A percentile compares a stretch with the other conserved stretches of the same genome.
phyloP scores from a whole-genome alignment of 768 basidiomycete species.

The Mycena filopes region DNA sequence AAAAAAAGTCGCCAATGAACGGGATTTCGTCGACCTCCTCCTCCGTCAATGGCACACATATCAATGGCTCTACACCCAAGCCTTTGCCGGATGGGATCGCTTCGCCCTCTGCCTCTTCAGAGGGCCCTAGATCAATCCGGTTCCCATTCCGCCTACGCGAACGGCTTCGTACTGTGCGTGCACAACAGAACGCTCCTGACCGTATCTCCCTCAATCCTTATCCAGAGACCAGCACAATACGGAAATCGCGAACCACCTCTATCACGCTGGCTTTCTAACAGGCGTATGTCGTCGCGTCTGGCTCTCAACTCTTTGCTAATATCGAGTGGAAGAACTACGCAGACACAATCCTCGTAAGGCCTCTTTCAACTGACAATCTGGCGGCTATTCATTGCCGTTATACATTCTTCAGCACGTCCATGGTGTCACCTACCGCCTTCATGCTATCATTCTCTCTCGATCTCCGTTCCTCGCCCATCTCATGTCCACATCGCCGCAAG shows the following conservation, averaged over 20 bases:
- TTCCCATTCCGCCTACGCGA: slow-evolving; percentile 57
- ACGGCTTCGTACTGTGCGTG: slow-evolving; percentile 54
- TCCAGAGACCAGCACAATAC: slow-evolving; percentile 74
- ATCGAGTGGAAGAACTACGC: slow-evolving; percentile 72
- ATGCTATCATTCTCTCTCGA: slow-evolving; percentile 87
- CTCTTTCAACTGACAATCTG: slow-evolving; percentile 4
- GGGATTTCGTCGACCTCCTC: slow-evolving; percentile 26
- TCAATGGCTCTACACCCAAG: slow-evolving; percentile 54
- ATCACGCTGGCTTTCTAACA: slow-evolving; percentile 82
- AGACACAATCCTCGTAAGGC: slow-evolving; percentile 79
- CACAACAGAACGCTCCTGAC: slow-evolving; percentile 11
- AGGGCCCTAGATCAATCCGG: slow-evolving; percentile 47
- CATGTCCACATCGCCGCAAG: slow-evolving; percentile 83
- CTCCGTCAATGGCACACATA: slow-evolving; percentile 62
- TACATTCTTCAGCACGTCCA: slow-evolving; percentile 66
- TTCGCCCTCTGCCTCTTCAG: slow-evolving; percentile 49
- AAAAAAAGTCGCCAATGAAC: slow-evolving; percentile 10
- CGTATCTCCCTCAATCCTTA: neutral
- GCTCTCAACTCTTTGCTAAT: slow-evolving; percentile 23
- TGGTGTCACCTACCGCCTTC: slow-evolving; percentile 68
- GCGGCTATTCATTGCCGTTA: slow-evolving; percentile 22
- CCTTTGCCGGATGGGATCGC: slow-evolving; percentile 51
- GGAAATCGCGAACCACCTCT: slow-evolving; percentile 81
- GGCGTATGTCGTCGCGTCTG: slow-evolving; percentile 64
- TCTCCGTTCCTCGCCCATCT: slow-evolving; percentile 90